phyloP scores from a whole-genome alignment of 2,329 filamentous ascomycete genomes.

The Onygenales sp. region DNA sequence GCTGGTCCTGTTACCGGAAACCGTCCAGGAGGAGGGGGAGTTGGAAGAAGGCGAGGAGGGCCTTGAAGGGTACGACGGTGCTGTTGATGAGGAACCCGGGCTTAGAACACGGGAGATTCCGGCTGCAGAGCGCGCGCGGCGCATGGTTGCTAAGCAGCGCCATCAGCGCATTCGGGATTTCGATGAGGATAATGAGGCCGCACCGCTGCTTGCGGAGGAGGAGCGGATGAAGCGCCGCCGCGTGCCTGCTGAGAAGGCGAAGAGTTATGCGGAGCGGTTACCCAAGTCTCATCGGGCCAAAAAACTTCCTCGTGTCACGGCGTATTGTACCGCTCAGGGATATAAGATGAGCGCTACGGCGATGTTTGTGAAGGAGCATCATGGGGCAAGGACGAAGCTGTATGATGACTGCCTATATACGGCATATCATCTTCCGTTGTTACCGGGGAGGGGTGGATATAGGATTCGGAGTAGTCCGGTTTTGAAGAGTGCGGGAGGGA shows the following conservation, averaged over 20 bases:
- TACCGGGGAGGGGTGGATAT: slow-evolving; percentile 80
- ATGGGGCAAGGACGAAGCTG: slow-evolving; percentile 85
- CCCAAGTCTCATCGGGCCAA: slow-evolving; percentile 81
- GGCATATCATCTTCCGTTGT: slow-evolving; percentile 83
- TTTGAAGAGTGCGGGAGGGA: slow-evolving; percentile 84
- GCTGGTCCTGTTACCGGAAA: slow-evolving; percentile 85
- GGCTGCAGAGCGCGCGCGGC: slow-evolving; percentile 22
- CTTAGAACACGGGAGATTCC: slow-evolving; percentile 19
- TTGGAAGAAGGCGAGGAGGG: slow-evolving; percentile 32
- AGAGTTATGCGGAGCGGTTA: slow-evolving; percentile 87
- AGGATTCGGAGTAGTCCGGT: slow-evolving; percentile 82
- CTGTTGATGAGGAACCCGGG: slow-evolving; percentile 14
- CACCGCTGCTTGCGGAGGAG: slow-evolving; percentile 47
- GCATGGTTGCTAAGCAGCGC: slow-evolving; percentile 23
- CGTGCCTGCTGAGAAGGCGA: slow-evolving; percentile 48
- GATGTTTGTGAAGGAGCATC: slow-evolving; percentile 75
- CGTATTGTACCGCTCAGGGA: slow-evolving; percentile 90
- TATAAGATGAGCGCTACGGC: slow-evolving; percentile 87
- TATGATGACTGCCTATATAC: slow-evolving; percentile 97
- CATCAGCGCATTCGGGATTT: slow-evolving; percentile 40
- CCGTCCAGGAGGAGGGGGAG: slow-evolving; percentile 43
- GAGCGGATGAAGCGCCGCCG: slow-evolving; percentile 49
- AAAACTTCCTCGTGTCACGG: slow-evolving; percentile 81
- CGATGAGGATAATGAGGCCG: slow-evolving; percentile 44
- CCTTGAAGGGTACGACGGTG: slow-evolving; percentile 7